These are phyloP conservation scores for Syzygium malaccense DNA, from an alignment of 441 rosid species.

Conservation along the genomic window DNA sequence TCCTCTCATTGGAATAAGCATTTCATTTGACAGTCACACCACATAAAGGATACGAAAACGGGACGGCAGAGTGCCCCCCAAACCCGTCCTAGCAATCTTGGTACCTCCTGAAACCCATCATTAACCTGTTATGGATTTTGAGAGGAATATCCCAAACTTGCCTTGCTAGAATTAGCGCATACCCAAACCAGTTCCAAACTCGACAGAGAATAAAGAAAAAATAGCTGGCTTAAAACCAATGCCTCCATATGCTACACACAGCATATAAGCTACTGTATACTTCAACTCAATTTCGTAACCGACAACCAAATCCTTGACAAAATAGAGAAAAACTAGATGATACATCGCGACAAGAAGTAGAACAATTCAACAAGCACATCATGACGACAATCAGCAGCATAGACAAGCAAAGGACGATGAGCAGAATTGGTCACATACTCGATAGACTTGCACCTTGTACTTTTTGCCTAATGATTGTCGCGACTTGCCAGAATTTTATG, in stretches of 20 bases:
- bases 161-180: not conserved
- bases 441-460: not conserved
- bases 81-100: not conserved
- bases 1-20: not conserved
- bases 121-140: not conserved
- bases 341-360: not conserved
- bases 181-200: not conserved
- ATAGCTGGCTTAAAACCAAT: not conserved
- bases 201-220: not conserved
- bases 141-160: not conserved
- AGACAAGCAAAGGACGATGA: not conserved
- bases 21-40: fast-evolving
- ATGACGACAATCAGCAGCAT: not conserved
- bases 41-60: too few species aligned
- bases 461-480: not conserved
- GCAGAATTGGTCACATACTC: not conserved
- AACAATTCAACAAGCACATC: not conserved
- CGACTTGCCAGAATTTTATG: too few species aligned
- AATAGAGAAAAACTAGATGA: not conserved
- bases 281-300: not conserved
- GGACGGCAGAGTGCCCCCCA: fast-evolving
- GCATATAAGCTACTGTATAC: not conserved
- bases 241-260: not conserved
- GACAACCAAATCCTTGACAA: not conserved
- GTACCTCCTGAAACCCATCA: not conserved